Evolutionary conservation across 140 eudicot species (phyloP), one percentile per base, ranked within the genome.

Genomic region (Stevia rebaudiana): DNA sequence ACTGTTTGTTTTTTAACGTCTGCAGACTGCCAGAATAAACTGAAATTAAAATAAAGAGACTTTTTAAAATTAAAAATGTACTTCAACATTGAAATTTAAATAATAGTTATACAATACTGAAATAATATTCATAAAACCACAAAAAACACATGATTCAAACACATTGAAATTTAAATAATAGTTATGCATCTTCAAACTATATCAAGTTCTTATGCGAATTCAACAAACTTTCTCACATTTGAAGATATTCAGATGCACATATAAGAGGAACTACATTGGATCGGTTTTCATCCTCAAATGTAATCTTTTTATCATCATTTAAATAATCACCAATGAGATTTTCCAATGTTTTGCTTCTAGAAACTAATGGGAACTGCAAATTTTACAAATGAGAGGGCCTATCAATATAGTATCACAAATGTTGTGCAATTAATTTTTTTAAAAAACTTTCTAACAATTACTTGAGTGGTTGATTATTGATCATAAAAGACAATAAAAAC

Each of bases 211-310:
- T 85, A 86, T 37, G 86, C 83, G 36, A 61, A 54, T 18, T 79
- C 74, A 7, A 72, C 61, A 24, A 24, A 80, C 75, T 50, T 75
- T 77, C 31, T 80, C 82, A 61, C 94, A 85, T 85, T 70, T 85
- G 82, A 68, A 85, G 86, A 75, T 79, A 77, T 74, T 85, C 89
- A 0, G 94, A 69, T 16, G 94, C 89, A 61, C 89, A 82, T 51
- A 86, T 68, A 69, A 85, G 94, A 22, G 60, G 53, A 35, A 75
- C 94, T 28, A 82, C 79, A 51, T 85, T 80, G 3, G 71, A 59
- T 69, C 39, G 75, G 19, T 69, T 74, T 17, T 83, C 76, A 5
- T 79, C 68, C 16, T 61, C 58, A 21, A 67, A 54, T 4, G 19
- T 61, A 11, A 41, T 74, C 84, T 72, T 65, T 41, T 7, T 66